Evolutionary conservation across 345 rosid genomes (phyloP).

Genomic region (Salix caprea): DNA sequence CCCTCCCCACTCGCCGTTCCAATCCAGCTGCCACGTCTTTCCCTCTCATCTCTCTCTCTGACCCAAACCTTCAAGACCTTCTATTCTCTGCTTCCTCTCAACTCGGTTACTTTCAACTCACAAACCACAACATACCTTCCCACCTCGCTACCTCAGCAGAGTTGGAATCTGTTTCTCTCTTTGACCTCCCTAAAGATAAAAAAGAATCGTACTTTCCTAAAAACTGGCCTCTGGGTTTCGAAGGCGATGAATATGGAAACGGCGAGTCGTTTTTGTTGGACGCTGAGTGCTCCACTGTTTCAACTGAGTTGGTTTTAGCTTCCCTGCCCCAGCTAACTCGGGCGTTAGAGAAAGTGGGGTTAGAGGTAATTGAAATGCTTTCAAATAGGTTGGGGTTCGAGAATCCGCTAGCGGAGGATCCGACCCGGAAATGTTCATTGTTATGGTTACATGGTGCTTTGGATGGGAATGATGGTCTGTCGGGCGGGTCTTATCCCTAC

Average conservation of each 20-base stretch:
- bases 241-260: conserved; percentile 32
- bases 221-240: conserved; percentile 77
- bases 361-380: conserved; percentile 43
- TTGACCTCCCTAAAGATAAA: conserved; percentile 36
- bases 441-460: conserved; percentile 47
- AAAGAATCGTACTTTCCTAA: conserved; percentile 49
- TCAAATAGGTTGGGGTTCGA: conserved; percentile 43
- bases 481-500: conserved; percentile 70
- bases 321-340: conserved; percentile 45
- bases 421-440: conserved; percentile 46
- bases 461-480: conserved; percentile 16
- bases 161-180: conserved; percentile 47
- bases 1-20: conserved; percentile 46
- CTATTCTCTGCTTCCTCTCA: conserved; percentile 42
- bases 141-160: conserved; percentile 60
- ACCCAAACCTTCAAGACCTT: conserved; percentile 12
- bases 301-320: conserved; percentile 29
- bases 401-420: conserved; percentile 44
- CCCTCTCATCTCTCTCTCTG: conserved; percentile 40
- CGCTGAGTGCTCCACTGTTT: conserved; percentile 30
- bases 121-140: conserved; percentile 34
- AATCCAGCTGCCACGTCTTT: conserved; percentile 22
- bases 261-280: conserved; percentile 57
- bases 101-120: conserved; percentile 56
- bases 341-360: conserved; percentile 51